These are phyloP conservation scores for Pythium apleroticum DNA, from an alignment of 352 stramenopile genomes.

Conservation along the genomic window DNA sequence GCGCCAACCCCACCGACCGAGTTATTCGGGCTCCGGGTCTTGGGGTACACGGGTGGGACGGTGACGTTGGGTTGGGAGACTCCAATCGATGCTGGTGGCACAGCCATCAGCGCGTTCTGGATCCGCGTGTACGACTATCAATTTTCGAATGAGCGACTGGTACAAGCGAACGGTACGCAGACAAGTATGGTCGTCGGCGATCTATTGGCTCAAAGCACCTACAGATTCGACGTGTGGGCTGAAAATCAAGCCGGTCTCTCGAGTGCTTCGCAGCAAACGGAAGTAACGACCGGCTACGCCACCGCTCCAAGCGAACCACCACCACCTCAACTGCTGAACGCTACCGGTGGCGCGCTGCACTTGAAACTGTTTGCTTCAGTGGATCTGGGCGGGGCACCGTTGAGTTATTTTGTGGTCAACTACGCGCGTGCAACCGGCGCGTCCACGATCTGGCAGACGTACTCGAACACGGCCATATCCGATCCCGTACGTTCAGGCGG, in stretches of 20 bases:
- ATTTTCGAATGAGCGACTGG: not conserved
- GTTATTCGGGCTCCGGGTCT: slow-evolving; percentile 20
- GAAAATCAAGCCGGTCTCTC: slow-evolving; percentile 30
- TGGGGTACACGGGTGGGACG: slow-evolving; percentile 29
- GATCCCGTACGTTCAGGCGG: not conserved
- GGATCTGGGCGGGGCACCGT: slow-evolving; percentile 36
- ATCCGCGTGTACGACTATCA: slow-evolving; percentile 26
- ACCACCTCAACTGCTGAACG: slow-evolving; percentile 27
- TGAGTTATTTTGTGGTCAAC: slow-evolving; percentile 32
- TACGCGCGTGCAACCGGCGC: slow-evolving; percentile 31
- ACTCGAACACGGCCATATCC: not conserved
- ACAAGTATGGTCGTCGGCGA: slow-evolving; percentile 21
- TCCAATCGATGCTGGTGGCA: slow-evolving; percentile 35
- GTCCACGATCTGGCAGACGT: slow-evolving; percentile 12
- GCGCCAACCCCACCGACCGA: slow-evolving; percentile 23
- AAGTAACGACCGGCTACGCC: slow-evolving; percentile 15
- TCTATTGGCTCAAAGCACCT: slow-evolving; percentile 28
- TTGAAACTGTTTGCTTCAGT: slow-evolving; percentile 36
- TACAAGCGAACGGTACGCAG: slow-evolving; percentile 20
- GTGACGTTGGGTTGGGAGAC: slow-evolving; percentile 31
- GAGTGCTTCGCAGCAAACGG: slow-evolving; percentile 6
- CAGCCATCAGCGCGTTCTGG: slow-evolving; percentile 27
- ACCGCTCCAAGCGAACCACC: slow-evolving; percentile 28
- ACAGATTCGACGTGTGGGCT: slow-evolving; percentile 33
- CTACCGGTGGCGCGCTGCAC: slow-evolving; percentile 47